Base-by-base conservation (phyloP, 2,329 filamentous ascomycete genomes). In the Exutisphaerella laricina region DNA sequence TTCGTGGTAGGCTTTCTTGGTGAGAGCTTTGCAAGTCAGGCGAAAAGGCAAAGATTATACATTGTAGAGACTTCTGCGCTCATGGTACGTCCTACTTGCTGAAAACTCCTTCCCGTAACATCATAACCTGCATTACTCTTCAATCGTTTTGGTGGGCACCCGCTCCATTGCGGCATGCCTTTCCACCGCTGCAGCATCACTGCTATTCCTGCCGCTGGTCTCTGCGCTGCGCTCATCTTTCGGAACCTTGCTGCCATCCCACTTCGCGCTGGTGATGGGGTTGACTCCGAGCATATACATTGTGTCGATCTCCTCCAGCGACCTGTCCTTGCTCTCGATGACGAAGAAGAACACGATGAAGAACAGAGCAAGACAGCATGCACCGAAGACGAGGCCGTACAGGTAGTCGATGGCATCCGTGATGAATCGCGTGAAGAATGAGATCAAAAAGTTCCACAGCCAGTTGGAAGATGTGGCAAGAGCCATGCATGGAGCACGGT, bases 391-490 rank as follows among this genome's bases (percentile, higher is more conserved):
- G 41, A 65, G 62, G 9, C 65, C 65, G 55, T 67, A 67, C 16
- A 58, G 51, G 53, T 62, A 67, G 49, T 64, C 58, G 51, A 67
- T 67, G 10, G 57, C 62, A 26, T 49, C 51, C 1, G 62, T 63
- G 52, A 65, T 66, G 55, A 62, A 64, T 5, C 58, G 57, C 12
- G 63, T 65, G 53, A 65, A 65, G 56, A 65, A 66, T 16, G 56
- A 65, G 43, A 65, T 61, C 13, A 56, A 40, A 45, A 58, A 55
- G 41, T 56, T 57, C 50, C 49, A 54, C 12, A 59, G 53, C 68
- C 69, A 70, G 57, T 71, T 70, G 14, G 57, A 60, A 4, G 68
- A 65, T 1, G 68, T 71, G 2, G 68, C 67, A 1, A 71, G 54
- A 6, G 62, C 67, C 67, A 71, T 70, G 49, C 62, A 65, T 40